Conservation (phyloP, 371 early-diverging fungal genomes). For the Mucor velutinosus region DNA sequence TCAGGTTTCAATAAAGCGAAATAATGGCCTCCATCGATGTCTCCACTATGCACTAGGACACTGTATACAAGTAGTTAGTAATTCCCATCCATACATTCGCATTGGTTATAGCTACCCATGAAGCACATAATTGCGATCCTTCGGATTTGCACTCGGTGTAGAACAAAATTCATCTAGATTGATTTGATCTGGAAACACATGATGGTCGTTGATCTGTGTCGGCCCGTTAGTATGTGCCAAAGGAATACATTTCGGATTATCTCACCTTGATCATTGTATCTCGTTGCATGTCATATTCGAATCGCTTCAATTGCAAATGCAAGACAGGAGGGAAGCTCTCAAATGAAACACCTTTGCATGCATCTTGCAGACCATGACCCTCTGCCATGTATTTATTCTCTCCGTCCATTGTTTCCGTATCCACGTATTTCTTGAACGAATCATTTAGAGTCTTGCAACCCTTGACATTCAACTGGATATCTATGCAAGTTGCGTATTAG, state of each 20-base stretch:
- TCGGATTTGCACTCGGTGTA: conserved; percentile 28
- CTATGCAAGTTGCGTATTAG: conserved; percentile 33
- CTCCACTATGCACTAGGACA: conserved; percentile 97
- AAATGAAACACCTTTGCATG: conserved; percentile 95
- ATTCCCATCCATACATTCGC: neutral
- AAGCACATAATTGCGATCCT: conserved; percentile 53
- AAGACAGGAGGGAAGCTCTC: conserved; percentile 95
- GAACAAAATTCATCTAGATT: conserved; percentile 83
- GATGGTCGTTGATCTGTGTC: conserved; percentile 90
- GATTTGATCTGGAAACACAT: conserved; percentile 90
- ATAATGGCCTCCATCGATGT: conserved; percentile 96
- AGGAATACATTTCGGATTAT: neutral
- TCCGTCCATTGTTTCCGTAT: conserved; percentile 91
- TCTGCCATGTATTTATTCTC: conserved; percentile 98
- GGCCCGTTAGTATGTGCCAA: neutral
- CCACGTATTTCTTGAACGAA: conserved; percentile 89
- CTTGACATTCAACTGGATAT: conserved; percentile 95
- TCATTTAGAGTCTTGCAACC: conserved; percentile 86
- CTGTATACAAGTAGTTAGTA: conserved; percentile 30
- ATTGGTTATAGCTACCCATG: conserved; percentile 68
- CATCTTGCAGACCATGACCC: conserved; percentile 94
- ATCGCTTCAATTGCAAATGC: conserved; percentile 97
- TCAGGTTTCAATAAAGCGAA: conserved; percentile 90
- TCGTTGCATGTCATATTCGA: conserved; percentile 94
- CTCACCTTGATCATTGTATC: conserved; percentile 91